These are phyloP conservation scores for Zangia roseola DNA, from an alignment of 768 basidiomycete genomes.

Conservation along the genomic window DNA sequence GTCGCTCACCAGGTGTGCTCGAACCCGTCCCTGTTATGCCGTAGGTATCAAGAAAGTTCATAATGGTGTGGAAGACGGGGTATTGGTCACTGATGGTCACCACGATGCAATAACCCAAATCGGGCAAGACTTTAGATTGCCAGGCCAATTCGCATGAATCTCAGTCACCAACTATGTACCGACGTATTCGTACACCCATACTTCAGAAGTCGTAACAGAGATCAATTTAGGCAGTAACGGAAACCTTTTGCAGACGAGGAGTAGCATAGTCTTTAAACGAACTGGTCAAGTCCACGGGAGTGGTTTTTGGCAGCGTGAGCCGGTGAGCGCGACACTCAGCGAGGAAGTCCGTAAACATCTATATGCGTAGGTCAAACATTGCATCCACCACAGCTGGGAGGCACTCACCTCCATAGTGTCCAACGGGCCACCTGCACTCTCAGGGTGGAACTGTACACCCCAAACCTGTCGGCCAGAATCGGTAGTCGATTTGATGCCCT, in stretches of 20 bases:
- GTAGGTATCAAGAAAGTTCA: slow-evolving; percentile 77
- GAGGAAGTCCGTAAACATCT: slow-evolving; percentile 96
- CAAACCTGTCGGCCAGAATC: slow-evolving; percentile 90
- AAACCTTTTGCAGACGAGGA: slow-evolving; percentile 18
- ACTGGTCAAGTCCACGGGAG: slow-evolving; percentile 14
- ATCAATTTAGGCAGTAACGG: slow-evolving; percentile 29
- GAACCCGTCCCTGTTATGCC: slow-evolving; percentile 48
- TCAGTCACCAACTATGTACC: no score
- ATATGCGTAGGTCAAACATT: slow-evolving; percentile 1
- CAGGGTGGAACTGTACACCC: slow-evolving; percentile 99
- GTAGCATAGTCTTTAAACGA: slow-evolving; percentile 20
- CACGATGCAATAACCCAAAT: slow-evolving; percentile 6
- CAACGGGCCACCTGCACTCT: slow-evolving; percentile 96
- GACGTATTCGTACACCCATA: slow-evolving; percentile 18
- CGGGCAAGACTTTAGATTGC: slow-evolving; percentile 4
- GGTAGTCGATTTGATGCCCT: slow-evolving; percentile 93
- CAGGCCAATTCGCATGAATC: neutral
- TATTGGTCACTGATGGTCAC: neutral
- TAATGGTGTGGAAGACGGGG: slow-evolving; percentile 25
- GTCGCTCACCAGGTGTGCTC: slow-evolving; percentile 41
- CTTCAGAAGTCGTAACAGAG: neutral
- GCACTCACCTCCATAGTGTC: slow-evolving; percentile 89
- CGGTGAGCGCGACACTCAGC: slow-evolving; percentile 70
- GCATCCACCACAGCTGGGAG: neutral
- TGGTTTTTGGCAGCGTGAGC: slow-evolving; percentile 28